A percentile compares a stretch with the other conserved stretches of the same genome.
Conservation (phyloP, 495 filamentous ascomycete species). For the Halenospora varia region DNA sequence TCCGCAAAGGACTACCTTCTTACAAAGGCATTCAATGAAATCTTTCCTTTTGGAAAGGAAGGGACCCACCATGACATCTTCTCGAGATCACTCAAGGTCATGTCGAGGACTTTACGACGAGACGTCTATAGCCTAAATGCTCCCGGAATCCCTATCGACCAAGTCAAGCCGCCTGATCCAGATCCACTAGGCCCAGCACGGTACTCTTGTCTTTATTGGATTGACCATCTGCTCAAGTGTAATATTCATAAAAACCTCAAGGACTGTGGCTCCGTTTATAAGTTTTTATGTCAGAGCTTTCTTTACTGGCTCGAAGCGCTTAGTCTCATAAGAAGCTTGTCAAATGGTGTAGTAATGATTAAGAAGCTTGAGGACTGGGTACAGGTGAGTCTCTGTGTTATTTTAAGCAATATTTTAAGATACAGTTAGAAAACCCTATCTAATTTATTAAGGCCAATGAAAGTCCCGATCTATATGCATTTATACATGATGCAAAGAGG, state of each 20-base stretch:
- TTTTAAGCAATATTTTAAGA: background rate
- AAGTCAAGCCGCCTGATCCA: slow-evolving; percentile 11
- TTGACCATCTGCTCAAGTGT: slow-evolving; percentile 7
- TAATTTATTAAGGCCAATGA: slow-evolving; percentile 6
- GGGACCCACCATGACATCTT: slow-evolving; percentile 7
- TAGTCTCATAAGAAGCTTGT: background rate
- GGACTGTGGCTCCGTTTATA: slow-evolving; percentile 9
- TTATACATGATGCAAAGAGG: slow-evolving; percentile 13
- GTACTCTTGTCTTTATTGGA: slow-evolving; percentile 17
- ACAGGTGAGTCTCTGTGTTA: slow-evolving; percentile 1
- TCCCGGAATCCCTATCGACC: slow-evolving; percentile 16
- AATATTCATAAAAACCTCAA: background rate
- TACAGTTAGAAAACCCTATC: background rate
- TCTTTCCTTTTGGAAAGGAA: slow-evolving; percentile 24
- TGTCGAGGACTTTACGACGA: slow-evolving; percentile 15
- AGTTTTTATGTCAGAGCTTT: slow-evolving; percentile 9
- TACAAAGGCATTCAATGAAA: slow-evolving; percentile 16
- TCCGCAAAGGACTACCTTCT: slow-evolving; percentile 29
- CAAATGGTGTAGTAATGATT: slow-evolving; percentile 11
- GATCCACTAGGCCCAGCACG: slow-evolving; percentile 11
- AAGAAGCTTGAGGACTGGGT: slow-evolving; percentile 14
- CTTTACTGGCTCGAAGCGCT: slow-evolving; percentile 12
- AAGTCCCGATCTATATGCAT: slow-evolving; percentile 6
- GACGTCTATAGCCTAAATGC: slow-evolving; percentile 15
- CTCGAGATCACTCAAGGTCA: slow-evolving; percentile 9